Conservation (phyloP, 306 rosid genomes). For the Astragalus membranaceus region DNA sequence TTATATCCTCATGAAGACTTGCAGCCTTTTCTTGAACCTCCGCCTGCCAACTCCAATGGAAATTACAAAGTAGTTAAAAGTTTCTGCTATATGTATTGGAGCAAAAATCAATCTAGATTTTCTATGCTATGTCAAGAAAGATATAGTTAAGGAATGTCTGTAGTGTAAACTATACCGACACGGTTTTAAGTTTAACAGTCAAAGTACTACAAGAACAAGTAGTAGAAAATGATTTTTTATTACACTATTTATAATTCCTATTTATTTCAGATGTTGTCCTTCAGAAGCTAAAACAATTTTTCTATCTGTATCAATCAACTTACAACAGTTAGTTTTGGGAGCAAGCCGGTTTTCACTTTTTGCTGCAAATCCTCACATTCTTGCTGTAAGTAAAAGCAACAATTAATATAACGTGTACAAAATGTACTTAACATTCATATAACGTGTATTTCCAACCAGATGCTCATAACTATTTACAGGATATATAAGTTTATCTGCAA, state of each 20-base stretch:
- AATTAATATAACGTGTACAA: not conserved
- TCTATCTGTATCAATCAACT: slow-evolving; percentile 28
- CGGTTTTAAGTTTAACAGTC: no score
- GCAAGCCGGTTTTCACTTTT: slow-evolving; percentile 34
- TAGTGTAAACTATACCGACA: not conserved
- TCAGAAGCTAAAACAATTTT: not conserved
- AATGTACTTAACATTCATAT: not conserved
- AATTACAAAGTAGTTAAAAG: not conserved
- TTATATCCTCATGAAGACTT: slow-evolving; percentile 51
- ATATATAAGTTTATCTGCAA: not conserved
- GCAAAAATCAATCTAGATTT: not conserved
- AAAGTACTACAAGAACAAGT: not conserved
- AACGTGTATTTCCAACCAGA: not conserved
- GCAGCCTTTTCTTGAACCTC: slow-evolving; percentile 66
- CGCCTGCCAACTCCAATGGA: slow-evolving; percentile 31
- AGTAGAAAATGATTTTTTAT: not conserved
- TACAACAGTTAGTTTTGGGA: slow-evolving; percentile 50
- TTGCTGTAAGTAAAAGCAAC: slow-evolving; percentile 39
- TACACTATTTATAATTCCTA: not conserved
- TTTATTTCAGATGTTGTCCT: not conserved
- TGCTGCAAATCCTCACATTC: slow-evolving; percentile 59
- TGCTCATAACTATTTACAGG: not conserved
- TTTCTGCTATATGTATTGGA: not conserved
- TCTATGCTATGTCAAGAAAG: not conserved
- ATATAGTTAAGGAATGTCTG: not conserved